Conservation (phyloP, 1,284 basidiomycete species). For the Ganoderma meredithae region DNA sequence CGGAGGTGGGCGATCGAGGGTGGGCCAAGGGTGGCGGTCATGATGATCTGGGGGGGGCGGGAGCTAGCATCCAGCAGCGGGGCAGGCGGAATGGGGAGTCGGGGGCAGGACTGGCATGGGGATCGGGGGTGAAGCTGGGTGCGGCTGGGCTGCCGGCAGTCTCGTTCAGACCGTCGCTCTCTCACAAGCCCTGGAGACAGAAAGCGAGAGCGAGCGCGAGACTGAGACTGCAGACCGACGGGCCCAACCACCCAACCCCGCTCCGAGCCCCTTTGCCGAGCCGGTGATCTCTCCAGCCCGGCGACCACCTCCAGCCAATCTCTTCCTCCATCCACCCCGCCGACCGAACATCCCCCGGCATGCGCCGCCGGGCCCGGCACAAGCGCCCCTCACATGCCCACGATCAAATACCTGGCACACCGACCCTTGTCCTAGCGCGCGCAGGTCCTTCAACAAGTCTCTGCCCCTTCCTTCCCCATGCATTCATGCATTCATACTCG, state of each 20-base stretch:
- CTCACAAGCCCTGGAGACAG: too few relatives aligned
- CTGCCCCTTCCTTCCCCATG: too few relatives aligned
- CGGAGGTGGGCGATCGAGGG: slow-evolving; percentile 35
- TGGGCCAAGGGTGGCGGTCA: slow-evolving; percentile 32
- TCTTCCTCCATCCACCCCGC: background rate
- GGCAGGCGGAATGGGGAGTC: background rate
- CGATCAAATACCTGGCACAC: too few relatives aligned
- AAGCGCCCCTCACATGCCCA: too few relatives aligned
- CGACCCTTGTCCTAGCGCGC: too few relatives aligned
- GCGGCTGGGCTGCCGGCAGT: background rate
- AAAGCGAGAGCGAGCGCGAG: background rate
- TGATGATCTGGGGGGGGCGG: slow-evolving; percentile 15
- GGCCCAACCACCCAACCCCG: background rate
- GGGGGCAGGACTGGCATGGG: background rate
- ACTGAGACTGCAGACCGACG: background rate
- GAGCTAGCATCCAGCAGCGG: slow-evolving; percentile 15
- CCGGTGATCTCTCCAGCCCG: background rate
- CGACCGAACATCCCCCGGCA: background rate
- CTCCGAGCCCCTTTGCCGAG: slow-evolving; percentile 4
- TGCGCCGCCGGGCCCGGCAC: background rate
- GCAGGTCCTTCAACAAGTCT: too few relatives aligned
- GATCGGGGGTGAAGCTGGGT: background rate
- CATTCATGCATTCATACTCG: background rate
- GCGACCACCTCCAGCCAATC: background rate
- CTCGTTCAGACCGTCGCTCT: background rate